Percentiles rank a stretch among this genome's conserved stretches.
Evolutionary conservation across 257 asterid genomes (phyloP).

Genomic region (Solanum medicagineum): DNA sequence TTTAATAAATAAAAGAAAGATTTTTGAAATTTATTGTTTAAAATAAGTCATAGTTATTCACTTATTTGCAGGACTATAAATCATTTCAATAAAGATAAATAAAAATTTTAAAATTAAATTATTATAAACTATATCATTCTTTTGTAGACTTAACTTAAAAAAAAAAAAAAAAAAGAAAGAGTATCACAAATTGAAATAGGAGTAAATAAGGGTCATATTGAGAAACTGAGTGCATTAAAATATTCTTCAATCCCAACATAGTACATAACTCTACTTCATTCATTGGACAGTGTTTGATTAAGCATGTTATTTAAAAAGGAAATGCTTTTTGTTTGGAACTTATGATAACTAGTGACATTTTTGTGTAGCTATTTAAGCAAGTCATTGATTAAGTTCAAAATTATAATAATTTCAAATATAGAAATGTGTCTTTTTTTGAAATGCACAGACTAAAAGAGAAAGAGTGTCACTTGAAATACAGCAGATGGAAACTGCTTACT

Average conservation of each 20-base stretch:
- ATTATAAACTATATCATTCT: background rate
- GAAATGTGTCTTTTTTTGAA: background rate
- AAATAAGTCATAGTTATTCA: background rate
- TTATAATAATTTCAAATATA: background rate
- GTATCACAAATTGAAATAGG: background rate
- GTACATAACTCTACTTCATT: background rate
- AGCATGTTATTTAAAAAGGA: background rate
- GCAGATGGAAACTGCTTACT: background rate
- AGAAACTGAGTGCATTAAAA: background rate
- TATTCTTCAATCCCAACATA: background rate
- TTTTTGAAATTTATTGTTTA: background rate
- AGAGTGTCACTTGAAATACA: background rate
- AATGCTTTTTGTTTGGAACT: background rate
- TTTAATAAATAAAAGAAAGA: background rate
- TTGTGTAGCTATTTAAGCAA: background rate
- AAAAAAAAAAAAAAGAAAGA: background rate
- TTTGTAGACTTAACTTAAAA: no score
- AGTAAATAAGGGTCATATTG: background rate
- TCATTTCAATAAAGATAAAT: background rate
- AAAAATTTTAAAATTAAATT: background rate
- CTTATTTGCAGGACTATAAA: background rate
- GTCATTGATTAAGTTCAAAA: background rate
- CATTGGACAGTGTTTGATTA: background rate
- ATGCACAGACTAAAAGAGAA: background rate
- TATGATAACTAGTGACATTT: background rate